Conservation (phyloP, 768 basidiomycete species). For the Pluteus cervinus region DNA sequence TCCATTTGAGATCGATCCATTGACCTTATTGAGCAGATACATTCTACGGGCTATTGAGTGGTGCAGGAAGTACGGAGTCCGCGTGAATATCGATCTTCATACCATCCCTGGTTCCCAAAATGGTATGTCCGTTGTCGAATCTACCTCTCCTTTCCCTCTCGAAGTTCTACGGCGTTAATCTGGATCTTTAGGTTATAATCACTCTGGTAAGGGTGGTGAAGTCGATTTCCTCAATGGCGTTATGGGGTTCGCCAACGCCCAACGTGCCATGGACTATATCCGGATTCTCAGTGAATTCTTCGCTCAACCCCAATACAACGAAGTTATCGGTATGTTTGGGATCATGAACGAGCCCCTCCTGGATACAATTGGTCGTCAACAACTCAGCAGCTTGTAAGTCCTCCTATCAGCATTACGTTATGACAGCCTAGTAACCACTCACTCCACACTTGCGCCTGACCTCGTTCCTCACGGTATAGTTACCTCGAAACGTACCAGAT, state of each 20-base stretch:
- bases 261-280: constrained; percentile 72
- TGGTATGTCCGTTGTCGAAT: constrained; percentile 26
- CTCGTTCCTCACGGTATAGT: no score
- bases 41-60: constrained; percentile 71
- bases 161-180: no score
- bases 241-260: constrained; percentile 85
- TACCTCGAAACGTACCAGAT: constrained; percentile 52
- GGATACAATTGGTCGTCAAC: constrained; percentile 44
- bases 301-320: constrained; percentile 48
- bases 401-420: not conserved
- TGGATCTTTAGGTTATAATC: constrained; percentile 1
- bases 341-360: constrained; percentile 60
- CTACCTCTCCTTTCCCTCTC: not conserved
- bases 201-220: constrained; percentile 26
- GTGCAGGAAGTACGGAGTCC: constrained; percentile 87
- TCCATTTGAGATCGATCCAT: not conserved
- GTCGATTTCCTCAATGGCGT: constrained; percentile 58
- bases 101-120: constrained; percentile 78
- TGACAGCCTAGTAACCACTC: not conserved
- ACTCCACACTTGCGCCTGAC: no score
- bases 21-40: constrained; percentile 36
- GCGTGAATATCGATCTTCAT: constrained; percentile 78
- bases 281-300: constrained; percentile 77
- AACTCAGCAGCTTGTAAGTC: constrained; percentile 43
- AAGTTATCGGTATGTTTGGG: constrained; percentile 55